Evolutionary conservation across 345 rosid species (phyloP), one percentile per base, ranked within the genome.

Genomic region (Lepidium aucheri): DNA sequence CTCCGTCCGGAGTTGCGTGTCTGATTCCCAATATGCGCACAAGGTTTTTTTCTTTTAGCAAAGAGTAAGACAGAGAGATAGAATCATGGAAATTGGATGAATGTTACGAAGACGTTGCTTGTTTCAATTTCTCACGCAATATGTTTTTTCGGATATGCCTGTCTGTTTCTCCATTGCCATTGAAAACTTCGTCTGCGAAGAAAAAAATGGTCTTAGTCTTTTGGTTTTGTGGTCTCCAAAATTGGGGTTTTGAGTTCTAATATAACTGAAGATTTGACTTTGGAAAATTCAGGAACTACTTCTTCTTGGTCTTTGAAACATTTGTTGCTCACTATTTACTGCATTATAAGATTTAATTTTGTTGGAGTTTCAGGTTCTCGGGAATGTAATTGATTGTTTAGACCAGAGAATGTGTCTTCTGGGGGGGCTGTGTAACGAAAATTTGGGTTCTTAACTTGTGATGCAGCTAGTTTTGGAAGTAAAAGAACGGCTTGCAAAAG

Each of bases 391-490:
- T 8, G 44, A n/a, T 4, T 39, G 26, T 13, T 55, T 55, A 15
- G 38, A 58, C 2, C 42, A 8, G 10, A 1, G 45, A 33, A 32
- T 55, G 42, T n/a, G 18, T 35, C 38, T 24, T 67, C 7, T 56
- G 20, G 42, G 11, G 15, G 26, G 45, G 8, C n/a, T 33, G 1
- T 35, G 55, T 45, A 15, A 49, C 17, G 53, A 42, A 8, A 12
- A 1, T 1, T 15, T 65, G 18, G 60, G 16, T 24, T 42, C 26
- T 38, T 54, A 33, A 58, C 53, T 57, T 65, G 52, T 67, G 69
- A 43, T 73, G 81, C 83, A 93, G 91, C 74, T 90, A 70, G 92
- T 86, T 78, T 56, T 79, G 72, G 87, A 94, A 82, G 96, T 88
- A 0, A 88, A 86, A 70, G 53, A 82, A 75, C 81, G 74, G 76